These are phyloP conservation scores for Tetrahymena elliotti DNA, from an alignment of 73 alveolate genomes.

Conservation along the genomic window DNA sequence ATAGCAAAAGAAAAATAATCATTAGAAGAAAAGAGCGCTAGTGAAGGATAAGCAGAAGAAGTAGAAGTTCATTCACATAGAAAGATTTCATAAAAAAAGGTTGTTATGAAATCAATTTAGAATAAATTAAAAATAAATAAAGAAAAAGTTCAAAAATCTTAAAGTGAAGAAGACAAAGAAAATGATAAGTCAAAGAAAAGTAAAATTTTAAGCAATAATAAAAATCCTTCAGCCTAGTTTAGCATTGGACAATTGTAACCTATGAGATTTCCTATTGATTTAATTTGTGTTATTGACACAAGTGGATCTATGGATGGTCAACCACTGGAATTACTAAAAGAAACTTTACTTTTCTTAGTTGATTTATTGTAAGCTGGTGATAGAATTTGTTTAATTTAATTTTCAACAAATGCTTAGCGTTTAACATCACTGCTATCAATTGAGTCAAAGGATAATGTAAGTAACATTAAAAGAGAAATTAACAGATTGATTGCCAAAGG, in stretches of 20 bases:
- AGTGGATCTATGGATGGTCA: slow-evolving; percentile 34
- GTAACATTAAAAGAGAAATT: slow-evolving; percentile 4
- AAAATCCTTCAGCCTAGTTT: not conserved
- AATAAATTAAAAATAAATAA: not conserved
- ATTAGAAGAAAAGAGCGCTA: not conserved
- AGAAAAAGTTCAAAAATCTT: not conserved
- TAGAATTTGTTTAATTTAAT: not conserved
- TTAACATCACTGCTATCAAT: not conserved
- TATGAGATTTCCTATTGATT: slow-evolving; percentile 19
- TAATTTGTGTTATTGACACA: slow-evolving; percentile 21
- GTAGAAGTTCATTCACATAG: not conserved
- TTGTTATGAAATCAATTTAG: not conserved
- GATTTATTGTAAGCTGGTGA: not conserved
- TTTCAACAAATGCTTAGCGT: not conserved
- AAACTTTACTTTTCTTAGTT: slow-evolving; percentile 2
- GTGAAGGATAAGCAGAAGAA: not conserved
- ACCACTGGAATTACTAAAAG: not conserved
- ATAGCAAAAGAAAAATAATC: not conserved
- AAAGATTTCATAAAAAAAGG: not conserved
- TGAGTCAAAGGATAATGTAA: not conserved
- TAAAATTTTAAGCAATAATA: too few species aligned
- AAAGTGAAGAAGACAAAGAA: not conserved
- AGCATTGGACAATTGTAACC: not conserved
- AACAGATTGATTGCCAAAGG: slow-evolving; percentile 15
- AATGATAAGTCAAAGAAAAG: not conserved